Conservation (phyloP, 1,284 basidiomycete genomes). For the Apiotrichum veenhuisii region DNA sequence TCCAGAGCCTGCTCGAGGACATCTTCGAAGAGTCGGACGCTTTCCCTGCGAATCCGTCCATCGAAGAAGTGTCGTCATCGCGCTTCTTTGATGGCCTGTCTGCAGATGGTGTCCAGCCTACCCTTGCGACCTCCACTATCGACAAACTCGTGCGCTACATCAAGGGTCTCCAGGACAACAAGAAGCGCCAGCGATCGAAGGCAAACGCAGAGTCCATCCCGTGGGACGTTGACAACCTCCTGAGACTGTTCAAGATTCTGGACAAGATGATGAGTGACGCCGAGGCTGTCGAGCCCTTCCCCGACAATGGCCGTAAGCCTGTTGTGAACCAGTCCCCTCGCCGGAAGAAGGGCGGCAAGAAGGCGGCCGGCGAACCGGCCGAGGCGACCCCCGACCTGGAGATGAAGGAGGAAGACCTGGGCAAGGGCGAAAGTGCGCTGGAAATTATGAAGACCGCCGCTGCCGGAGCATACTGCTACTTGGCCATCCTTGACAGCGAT, state of each 20-base stretch:
- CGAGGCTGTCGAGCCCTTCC: slow-evolving; percentile 69
- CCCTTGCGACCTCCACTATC: slow-evolving; percentile 60
- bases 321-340: slow-evolving; percentile 24
- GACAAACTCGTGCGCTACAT: slow-evolving; percentile 56
- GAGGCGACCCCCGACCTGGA: slow-evolving; percentile 12
- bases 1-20: slow-evolving; percentile 69
- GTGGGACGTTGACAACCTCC: slow-evolving; percentile 59
- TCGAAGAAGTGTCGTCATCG: slow-evolving; percentile 52
- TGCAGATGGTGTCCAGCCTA: slow-evolving; percentile 57
- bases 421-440: slow-evolving; percentile 54
- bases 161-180: slow-evolving; percentile 23
- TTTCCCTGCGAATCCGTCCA: slow-evolving; percentile 62
- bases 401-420: slow-evolving; percentile 56
- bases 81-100: slow-evolving; percentile 67
- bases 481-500: slow-evolving; percentile 71
- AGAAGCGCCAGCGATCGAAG: slow-evolving; percentile 17
- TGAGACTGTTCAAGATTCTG: slow-evolving; percentile 66
- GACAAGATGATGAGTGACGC: slow-evolving; percentile 69
- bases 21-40: slow-evolving; percentile 84
- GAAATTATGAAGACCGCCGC: slow-evolving; percentile 65
- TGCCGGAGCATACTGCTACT: slow-evolving; percentile 73
- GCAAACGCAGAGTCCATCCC: slow-evolving; percentile 15
- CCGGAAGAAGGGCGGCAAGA: slow-evolving; percentile 53
- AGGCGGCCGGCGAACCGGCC: slow-evolving; percentile 38
- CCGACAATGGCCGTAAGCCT: slow-evolving; percentile 31